Conservation (phyloP, 106 monocot genomes). For the Dactylorhiza incarnata region DNA sequence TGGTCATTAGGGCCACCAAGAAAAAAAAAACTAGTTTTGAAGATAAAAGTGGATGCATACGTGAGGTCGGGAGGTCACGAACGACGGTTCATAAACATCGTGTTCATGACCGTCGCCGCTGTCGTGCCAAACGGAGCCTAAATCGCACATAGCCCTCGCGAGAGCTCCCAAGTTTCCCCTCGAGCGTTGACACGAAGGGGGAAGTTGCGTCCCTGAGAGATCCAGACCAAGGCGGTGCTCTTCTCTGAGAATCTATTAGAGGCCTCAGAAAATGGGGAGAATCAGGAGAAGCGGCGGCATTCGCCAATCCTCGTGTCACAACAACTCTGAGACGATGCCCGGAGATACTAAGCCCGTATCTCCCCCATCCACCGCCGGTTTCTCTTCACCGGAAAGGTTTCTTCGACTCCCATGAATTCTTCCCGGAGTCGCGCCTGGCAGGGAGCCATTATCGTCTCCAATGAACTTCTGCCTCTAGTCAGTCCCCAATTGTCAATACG, state of each 20-base stretch:
- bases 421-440: slow-evolving; percentile 42
- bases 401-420: slow-evolving; percentile 69
- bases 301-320: slow-evolving; percentile 69
- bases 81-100: too few relatives aligned
- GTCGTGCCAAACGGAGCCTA: too few relatives aligned
- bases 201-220: slow-evolving; percentile 41
- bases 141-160: too few relatives aligned
- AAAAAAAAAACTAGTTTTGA: too few relatives aligned
- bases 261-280: slow-evolving; percentile 15
- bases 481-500: slow-evolving; percentile 63
- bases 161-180: slow-evolving; percentile 73
- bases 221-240: slow-evolving; percentile 25
- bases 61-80: too few relatives aligned
- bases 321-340: background rate
- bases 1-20: too few relatives aligned
- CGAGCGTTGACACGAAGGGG: slow-evolving; percentile 28
- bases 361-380: background rate
- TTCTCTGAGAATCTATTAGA: background rate
- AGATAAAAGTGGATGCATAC: too few relatives aligned
- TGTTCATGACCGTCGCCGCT: too few relatives aligned
- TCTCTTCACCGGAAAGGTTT: slow-evolving; percentile 37
- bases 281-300: slow-evolving; percentile 31
- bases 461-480: background rate
- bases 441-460: background rate
- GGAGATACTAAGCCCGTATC: background rate